phyloP scores from a whole-genome alignment of 1,139 yeast genomes.

The Maudiozyma humilis region DNA sequence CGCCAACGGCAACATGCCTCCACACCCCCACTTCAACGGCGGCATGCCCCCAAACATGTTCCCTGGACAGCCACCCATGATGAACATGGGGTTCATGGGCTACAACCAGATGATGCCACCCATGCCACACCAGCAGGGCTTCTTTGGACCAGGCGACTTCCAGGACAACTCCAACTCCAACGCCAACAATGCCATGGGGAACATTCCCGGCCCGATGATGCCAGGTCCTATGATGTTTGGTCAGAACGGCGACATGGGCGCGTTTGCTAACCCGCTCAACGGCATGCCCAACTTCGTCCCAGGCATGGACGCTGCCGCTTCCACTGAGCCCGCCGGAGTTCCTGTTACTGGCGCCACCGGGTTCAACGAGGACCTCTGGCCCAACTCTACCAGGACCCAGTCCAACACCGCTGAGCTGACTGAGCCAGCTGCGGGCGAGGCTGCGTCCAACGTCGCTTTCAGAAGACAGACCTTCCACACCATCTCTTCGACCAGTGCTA shows the following conservation, averaged over 20 bases:
- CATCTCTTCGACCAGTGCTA: conserved; percentile 32
- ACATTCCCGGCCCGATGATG: conserved; percentile 8
- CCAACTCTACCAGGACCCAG: conserved; percentile 9
- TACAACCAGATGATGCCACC: conserved; percentile 31
- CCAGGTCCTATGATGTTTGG: conserved; percentile 16
- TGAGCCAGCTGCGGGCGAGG: conserved; percentile 13
- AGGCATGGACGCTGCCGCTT: background rate
- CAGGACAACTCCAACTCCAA: conserved; percentile 14
- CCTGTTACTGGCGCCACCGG: background rate
- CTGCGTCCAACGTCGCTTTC: conserved; percentile 16
- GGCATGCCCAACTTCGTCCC: too few relatives aligned
- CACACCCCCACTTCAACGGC: background rate
- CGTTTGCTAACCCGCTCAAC: conserved; percentile 12
- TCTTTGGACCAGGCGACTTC: conserved; percentile 25
- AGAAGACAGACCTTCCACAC: conserved; percentile 38
- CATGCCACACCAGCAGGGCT: conserved; percentile 23
- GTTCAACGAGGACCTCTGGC: conserved; percentile 17
- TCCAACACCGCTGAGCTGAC: conserved; percentile 9
- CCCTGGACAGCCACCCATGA: conserved; percentile 24
- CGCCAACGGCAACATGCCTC: background rate
- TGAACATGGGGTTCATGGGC: conserved; percentile 28
- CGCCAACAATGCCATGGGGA: conserved; percentile 5
- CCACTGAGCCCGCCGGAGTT: background rate
- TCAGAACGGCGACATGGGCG: conserved; percentile 14
- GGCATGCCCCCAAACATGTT: conserved; percentile 12